phyloP scores from a whole-genome alignment of 1,284 basidiomycete genomes.

The Irpex lacteus region DNA sequence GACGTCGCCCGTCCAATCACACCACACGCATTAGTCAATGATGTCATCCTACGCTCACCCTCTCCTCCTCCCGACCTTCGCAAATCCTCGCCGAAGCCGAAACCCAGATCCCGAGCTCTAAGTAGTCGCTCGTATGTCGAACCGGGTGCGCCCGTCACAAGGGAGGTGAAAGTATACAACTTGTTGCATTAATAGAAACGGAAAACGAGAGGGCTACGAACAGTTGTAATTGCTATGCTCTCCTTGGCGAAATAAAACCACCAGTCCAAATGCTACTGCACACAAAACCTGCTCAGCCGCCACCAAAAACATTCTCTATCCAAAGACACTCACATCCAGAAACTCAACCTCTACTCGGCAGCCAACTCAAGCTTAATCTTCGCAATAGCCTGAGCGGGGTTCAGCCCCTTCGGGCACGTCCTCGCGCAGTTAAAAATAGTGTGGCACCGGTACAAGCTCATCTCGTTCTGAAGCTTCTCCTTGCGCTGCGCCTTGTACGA shows the following conservation, averaged over 20 bases:
- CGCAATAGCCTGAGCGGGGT: conserved; percentile 85
- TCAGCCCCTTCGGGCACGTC: conserved; percentile 95
- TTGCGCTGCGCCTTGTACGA: conserved; percentile 78
- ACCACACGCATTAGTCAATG: neutral
- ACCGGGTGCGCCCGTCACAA: no score
- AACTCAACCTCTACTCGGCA: conserved; percentile 46
- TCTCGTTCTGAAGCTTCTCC: conserved; percentile 92
- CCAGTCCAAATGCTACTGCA: neutral
- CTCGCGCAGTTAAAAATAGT: conserved; percentile 96
- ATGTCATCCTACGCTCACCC: neutral
- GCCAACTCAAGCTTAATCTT: conserved; percentile 90
- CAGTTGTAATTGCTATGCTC: neutral
- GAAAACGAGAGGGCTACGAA: neutral
- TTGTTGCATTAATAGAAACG: neutral
- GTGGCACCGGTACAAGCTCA: conserved; percentile 92
- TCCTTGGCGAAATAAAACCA: neutral
- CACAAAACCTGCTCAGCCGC: neutral
- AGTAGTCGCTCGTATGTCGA: no score
- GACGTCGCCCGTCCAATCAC: neutral
- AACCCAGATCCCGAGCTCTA: neutral
- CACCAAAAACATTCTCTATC: neutral
- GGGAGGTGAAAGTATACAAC: neutral
- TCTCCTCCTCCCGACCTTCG: neutral
- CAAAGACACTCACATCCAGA: neutral
- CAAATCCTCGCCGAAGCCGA: neutral